phyloP scores from a whole-genome alignment of 805 yeast genomes.

The Torulaspora maleeae region DNA sequence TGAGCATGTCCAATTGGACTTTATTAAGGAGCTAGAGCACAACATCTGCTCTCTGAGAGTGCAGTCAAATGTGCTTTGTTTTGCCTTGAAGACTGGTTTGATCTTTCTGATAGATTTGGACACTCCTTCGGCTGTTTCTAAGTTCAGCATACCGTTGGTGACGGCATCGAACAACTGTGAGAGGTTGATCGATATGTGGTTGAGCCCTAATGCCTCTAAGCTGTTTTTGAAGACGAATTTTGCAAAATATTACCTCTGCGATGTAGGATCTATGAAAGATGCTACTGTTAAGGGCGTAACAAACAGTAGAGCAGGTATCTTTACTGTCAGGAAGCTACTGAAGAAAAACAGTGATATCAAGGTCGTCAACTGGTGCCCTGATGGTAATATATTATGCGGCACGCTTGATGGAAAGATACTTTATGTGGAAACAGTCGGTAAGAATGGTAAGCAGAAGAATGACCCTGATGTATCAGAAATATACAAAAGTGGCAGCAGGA shows the following conservation, averaged over 20 bases:
- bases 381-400: constrained; percentile 21
- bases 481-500: constrained; percentile 12
- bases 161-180: constrained; percentile 18
- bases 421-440: constrained; percentile 13
- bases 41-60: constrained; percentile 51
- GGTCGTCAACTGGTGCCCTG: constrained; percentile 21
- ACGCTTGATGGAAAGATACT: constrained; percentile 24
- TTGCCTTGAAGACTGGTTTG: constrained; percentile 49
- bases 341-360: constrained; percentile 27
- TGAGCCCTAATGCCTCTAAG: constrained; percentile 20
- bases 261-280: constrained; percentile 12
- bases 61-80: constrained; percentile 49
- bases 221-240: constrained; percentile 32
- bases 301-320: constrained; percentile 2
- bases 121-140: constrained; percentile 55
- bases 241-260: constrained; percentile 27
- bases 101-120: constrained; percentile 64
- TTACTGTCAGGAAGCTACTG: constrained; percentile 16
- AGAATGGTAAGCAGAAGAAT: constrained; percentile 8
- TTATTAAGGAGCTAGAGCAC: constrained; percentile 43
- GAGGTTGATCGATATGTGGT: constrained; percentile 24
- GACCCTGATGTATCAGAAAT: constrained; percentile 11
- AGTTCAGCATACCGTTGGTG: constrained; percentile 35
- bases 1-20: constrained; percentile 45
- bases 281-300: constrained; percentile 2